Base-by-base conservation (phyloP, 495 filamentous ascomycete genomes). In the Trichoderma reesei region DNA sequence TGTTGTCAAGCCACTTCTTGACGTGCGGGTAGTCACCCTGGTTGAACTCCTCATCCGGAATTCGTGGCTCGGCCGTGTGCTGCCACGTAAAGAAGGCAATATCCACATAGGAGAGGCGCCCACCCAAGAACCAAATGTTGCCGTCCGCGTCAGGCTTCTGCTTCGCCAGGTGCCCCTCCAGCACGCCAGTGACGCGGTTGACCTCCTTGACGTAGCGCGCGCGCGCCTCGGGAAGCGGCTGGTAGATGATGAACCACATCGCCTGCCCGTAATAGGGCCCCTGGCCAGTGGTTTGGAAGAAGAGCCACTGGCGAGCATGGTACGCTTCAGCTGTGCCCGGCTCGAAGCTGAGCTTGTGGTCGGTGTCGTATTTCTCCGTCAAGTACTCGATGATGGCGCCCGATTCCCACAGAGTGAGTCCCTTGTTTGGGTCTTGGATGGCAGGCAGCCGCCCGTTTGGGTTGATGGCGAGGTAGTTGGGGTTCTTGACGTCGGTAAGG, bases 341-440 rank as follows among this genome's bases (percentile, higher is more conserved):
- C 4, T 72, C 68, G 68, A 84, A 88, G 68, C 79, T 85, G 63
- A 91, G 68, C 64, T 79, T 84, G 64, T 83, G 73, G 11, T 83
- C 71, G 61, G 73, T 83, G 74, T 91, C 88, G 75, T 91, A 92
- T n/a, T 76, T 81, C 20, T 88, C 86, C 51, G 89, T 69, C 18
- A 91, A 75, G 69, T 92, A 92, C 65, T 86, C 76, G 67, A 90
- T 65, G 72, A 90, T 90, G 16, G 89, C 89, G 63, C 87, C 88
- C 5, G 84, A 87, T 44, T 91, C 88, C 86, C 86, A 90, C 13
- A 91, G 68, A 0, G 76, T 85, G 66, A 88, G 73, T 64, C 75
- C 80, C 0, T 82, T 87, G 76, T 92, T 90, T 31, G 83, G 80
- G 70, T 90, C 88, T 59, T 87, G 72, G 63, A 90, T 84, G 56